Evolutionary conservation across 805 yeast species (phyloP).

Genomic region (Sugiyamaella qingdaonensis): DNA sequence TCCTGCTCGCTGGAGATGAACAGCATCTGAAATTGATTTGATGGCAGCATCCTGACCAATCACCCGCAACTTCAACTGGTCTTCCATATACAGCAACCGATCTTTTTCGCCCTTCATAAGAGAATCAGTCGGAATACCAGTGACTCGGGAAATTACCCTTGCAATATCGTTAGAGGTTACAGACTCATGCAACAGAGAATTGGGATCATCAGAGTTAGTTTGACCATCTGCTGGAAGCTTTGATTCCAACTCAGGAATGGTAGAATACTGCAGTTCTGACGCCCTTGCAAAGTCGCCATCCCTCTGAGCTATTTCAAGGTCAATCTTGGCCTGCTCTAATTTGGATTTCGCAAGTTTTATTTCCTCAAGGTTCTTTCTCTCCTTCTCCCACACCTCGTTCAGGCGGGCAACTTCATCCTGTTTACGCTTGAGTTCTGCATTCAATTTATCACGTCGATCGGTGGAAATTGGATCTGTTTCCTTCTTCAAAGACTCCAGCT

Average conservation of each 20-base stretch:
- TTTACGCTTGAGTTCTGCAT: constrained; percentile 60
- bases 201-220: constrained; percentile 38
- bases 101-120: constrained; percentile 94
- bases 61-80: constrained; percentile 67
- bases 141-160: constrained; percentile 84
- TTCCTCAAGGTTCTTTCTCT: constrained; percentile 67
- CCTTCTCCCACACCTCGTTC: constrained; percentile 83
- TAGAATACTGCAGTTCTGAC: constrained; percentile 81
- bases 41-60: constrained; percentile 97
- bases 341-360: constrained; percentile 77
- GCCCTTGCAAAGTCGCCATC: constrained; percentile 84
- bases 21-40: constrained; percentile 85
- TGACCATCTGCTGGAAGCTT: constrained; percentile 56
- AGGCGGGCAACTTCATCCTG: constrained; percentile 63
- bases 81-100: constrained; percentile 82
- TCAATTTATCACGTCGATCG: constrained; percentile 72
- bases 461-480: constrained; percentile 82
- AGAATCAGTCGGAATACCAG: constrained; percentile 91
- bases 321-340: constrained; percentile 78
- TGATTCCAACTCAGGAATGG: constrained; percentile 73
- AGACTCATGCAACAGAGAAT: constrained; percentile 70
- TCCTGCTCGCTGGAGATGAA: constrained; percentile 94
- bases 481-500: constrained; percentile 86
- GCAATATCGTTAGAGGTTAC: constrained; percentile 95
- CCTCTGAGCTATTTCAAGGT: constrained; percentile 77